A percentile compares a stretch with the other conserved stretches of the same genome.
Conservation (phyloP, 805 yeast species). For the Candida orba region DNA sequence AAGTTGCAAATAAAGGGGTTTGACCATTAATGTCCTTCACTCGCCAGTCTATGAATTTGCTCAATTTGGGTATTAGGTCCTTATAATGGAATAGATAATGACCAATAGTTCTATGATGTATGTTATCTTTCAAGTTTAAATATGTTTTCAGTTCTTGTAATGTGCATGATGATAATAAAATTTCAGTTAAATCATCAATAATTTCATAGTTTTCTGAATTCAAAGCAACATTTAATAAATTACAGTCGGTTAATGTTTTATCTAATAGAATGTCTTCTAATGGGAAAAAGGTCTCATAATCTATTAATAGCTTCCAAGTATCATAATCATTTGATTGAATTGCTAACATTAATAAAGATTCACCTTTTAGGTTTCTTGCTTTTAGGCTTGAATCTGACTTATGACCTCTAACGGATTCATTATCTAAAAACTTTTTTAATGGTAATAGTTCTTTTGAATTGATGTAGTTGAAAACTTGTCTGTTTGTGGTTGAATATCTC, state of each 20-base stretch:
- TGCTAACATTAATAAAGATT: slow-evolving; percentile 63
- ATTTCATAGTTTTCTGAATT: slow-evolving; percentile 42
- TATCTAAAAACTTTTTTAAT: slow-evolving; percentile 23
- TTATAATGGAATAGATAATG: slow-evolving; percentile 63
- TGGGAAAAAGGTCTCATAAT: slow-evolving; percentile 43
- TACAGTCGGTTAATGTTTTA: slow-evolving; percentile 43
- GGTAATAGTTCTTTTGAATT: slow-evolving; percentile 24
- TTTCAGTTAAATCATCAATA: slow-evolving; percentile 37
- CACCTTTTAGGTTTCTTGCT: slow-evolving; percentile 50
- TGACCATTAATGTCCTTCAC: slow-evolving; percentile 55
- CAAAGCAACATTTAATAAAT: slow-evolving; percentile 57
- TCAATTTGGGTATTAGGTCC: slow-evolving; percentile 44
- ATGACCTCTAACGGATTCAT: slow-evolving; percentile 14
- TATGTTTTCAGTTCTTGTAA: slow-evolving; percentile 40
- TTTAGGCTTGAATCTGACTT: slow-evolving; percentile 23
- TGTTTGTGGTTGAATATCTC: slow-evolving; percentile 39
- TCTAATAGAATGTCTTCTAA: slow-evolving; percentile 66
- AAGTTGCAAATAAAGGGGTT: slow-evolving; percentile 71
- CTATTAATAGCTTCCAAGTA: slow-evolving; percentile 41
- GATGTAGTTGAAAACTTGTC: slow-evolving; percentile 46
- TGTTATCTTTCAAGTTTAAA: slow-evolving; percentile 41
- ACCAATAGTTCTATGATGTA: slow-evolving; percentile 53
- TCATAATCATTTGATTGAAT: slow-evolving; percentile 39
- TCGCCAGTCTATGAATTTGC: slow-evolving; percentile 62
- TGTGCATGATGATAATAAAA: slow-evolving; percentile 37